A percentile compares a stretch with the other conserved stretches of the same genome.
These are phyloP conservation scores for Grigorovia jiainica DNA, from an alignment of 805 yeast genomes.

Conservation along the genomic window DNA sequence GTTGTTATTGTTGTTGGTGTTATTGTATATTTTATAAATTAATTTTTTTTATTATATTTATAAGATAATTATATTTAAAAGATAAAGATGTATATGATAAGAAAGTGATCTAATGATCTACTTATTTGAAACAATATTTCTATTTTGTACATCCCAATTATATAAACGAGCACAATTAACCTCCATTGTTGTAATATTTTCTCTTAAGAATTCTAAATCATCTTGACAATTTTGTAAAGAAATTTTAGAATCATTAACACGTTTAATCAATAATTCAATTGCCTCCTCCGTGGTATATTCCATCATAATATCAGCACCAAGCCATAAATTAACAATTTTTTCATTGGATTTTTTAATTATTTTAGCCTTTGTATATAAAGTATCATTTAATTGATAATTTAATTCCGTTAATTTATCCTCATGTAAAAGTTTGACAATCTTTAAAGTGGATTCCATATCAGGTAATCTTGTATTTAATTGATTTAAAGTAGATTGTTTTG, in stretches of 20 bases:
- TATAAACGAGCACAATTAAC: constrained; percentile 91
- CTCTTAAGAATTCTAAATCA: constrained; percentile 81
- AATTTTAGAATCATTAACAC: constrained; percentile 53
- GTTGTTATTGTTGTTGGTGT: not conserved
- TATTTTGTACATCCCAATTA: constrained; percentile 79
- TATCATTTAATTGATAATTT: constrained; percentile 89
- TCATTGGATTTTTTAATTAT: constrained; percentile 35
- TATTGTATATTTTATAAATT: not conserved
- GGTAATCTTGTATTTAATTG: constrained; percentile 56
- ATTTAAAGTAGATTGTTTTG: constrained; percentile 20
- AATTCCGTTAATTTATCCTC: constrained; percentile 34
- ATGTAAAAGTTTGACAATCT: constrained; percentile 52
- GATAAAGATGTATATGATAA: constrained; percentile 1
- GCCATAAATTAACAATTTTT: constrained; percentile 74
- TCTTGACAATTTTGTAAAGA: constrained; percentile 59
- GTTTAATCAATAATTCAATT: constrained; percentile 49
- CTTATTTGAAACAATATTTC: constrained; percentile 40
- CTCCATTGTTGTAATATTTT: constrained; percentile 94
- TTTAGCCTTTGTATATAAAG: constrained; percentile 76
- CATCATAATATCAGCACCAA: constrained; percentile 97
- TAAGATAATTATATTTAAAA: too few species aligned
- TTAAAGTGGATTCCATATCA: constrained; percentile 81
- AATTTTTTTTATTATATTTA: not conserved
- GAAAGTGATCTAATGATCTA: constrained; percentile 16
- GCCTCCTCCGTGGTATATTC: constrained; percentile 92